phyloP scores from a whole-genome alignment of 371 early-diverging fungal species.

The Lichtheimia ornata region DNA sequence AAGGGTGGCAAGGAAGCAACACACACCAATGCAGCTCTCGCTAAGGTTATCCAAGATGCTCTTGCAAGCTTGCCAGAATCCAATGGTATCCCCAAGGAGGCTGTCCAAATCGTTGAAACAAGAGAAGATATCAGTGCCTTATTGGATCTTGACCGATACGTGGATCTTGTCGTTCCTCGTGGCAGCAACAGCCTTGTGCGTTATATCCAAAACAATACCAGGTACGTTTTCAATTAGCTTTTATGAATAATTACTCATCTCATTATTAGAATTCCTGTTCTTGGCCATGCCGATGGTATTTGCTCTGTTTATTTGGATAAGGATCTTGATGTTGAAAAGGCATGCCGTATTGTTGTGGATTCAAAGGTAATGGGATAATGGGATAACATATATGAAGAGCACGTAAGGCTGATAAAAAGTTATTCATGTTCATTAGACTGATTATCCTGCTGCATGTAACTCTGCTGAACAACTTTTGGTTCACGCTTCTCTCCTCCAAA shows the following conservation, averaged over 20 bases:
- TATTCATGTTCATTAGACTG: slow-evolving; percentile 52
- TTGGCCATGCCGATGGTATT: slow-evolving; percentile 97
- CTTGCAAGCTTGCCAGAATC: slow-evolving; percentile 57
- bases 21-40: slow-evolving; percentile 78
- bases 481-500: slow-evolving; percentile 58
- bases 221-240: slow-evolving; percentile 39
- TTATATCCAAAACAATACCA: slow-evolving; percentile 88
- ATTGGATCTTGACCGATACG: slow-evolving; percentile 85
- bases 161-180: slow-evolving; percentile 95
- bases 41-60: slow-evolving; percentile 77
- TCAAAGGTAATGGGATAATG: slow-evolving; percentile 66
- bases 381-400: no score
- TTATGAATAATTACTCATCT: not conserved
- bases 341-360: slow-evolving; percentile 81
- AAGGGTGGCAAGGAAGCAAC: slow-evolving; percentile 92
- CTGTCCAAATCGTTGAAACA: slow-evolving; percentile 88
- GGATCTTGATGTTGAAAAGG: slow-evolving; percentile 74
- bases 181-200: slow-evolving; percentile 90
- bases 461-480: slow-evolving; percentile 91
- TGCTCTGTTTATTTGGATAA: slow-evolving; percentile 91
- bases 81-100: slow-evolving; percentile 63
- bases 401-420: not conserved
- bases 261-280: slow-evolving; percentile 85
- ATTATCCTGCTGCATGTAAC: slow-evolving; percentile 97
- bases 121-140: slow-evolving; percentile 86